A percentile compares a stretch with the other conserved stretches of the same genome.
Evolutionary conservation across 257 asterid species (phyloP).

Genomic region (Solanum chilense): DNA sequence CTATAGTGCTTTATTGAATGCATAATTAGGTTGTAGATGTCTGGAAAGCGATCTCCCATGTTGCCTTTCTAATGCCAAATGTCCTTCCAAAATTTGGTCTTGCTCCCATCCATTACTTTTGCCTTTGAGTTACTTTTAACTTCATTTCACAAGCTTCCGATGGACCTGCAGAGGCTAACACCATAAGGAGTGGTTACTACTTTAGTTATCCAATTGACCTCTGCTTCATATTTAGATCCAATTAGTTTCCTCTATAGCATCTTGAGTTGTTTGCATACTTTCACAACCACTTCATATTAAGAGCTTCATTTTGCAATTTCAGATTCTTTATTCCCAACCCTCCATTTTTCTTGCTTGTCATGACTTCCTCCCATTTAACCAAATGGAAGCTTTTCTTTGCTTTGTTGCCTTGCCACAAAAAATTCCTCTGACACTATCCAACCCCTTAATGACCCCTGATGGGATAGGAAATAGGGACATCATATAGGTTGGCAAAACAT

Average conservation of each 20-base stretch:
- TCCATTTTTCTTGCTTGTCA: background rate
- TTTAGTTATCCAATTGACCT: background rate
- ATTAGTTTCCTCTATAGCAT: background rate
- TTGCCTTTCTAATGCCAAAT: background rate
- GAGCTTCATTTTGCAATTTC: background rate
- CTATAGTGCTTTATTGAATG: background rate
- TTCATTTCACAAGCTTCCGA: background rate
- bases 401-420: background rate
- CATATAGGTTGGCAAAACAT: background rate
- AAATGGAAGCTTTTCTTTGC: background rate
- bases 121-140: background rate
- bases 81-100: background rate
- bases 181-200: background rate
- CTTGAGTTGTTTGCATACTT: background rate
- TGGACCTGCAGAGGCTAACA: background rate
- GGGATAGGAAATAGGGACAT: background rate
- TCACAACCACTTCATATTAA: background rate
- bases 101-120: background rate
- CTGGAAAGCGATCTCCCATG: background rate
- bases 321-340: background rate
- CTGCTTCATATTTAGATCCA: background rate
- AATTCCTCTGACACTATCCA: background rate
- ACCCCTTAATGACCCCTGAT: background rate
- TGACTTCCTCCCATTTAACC: background rate
- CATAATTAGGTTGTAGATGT: background rate